Conservation (phyloP, 2,329 filamentous ascomycete genomes). For the Zymoseptoria tritici region DNA sequence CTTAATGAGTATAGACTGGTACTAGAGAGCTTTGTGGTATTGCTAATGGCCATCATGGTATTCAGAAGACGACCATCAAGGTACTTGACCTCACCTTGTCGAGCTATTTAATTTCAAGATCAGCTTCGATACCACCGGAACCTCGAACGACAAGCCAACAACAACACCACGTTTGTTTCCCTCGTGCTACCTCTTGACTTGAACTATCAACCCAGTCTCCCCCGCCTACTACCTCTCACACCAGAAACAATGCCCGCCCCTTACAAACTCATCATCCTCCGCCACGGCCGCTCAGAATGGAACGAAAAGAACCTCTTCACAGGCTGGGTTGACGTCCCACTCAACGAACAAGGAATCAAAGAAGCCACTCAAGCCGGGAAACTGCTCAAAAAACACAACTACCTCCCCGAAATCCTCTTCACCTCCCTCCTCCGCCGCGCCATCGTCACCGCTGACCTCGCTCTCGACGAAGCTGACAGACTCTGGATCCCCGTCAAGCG, state of each 20-base stretch:
- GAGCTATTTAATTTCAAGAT: too few relatives aligned
- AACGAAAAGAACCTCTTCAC: slow-evolving; percentile 14
- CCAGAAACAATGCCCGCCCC: background rate
- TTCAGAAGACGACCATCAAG: too few relatives aligned
- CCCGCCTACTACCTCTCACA: background rate
- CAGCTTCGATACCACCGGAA: too few relatives aligned
- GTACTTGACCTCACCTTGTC: too few relatives aligned
- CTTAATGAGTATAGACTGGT: background rate
- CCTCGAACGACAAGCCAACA: too few relatives aligned
- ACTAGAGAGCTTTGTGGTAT: too few relatives aligned
- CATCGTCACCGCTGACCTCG: slow-evolving; percentile 7
- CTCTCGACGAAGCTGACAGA: slow-evolving; percentile 4
- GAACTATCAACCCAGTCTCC: background rate
- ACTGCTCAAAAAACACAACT: slow-evolving; percentile 5
- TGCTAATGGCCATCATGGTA: too few relatives aligned
- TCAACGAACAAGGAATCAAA: slow-evolving; percentile 7
- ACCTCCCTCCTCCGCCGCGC: slow-evolving; percentile 9
- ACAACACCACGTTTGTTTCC: too few relatives aligned
- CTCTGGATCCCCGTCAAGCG: slow-evolving; percentile 8
- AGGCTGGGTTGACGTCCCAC: slow-evolving; percentile 14
- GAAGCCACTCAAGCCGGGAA: slow-evolving; percentile 10
- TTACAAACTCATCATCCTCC: slow-evolving; percentile 13
- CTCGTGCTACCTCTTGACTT: background rate
- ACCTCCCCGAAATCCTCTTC: slow-evolving; percentile 9
- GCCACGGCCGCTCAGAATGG: slow-evolving; percentile 12